Conservation (phyloP, 1,284 basidiomycete species). For the Apiotrichum gamsii region DNA sequence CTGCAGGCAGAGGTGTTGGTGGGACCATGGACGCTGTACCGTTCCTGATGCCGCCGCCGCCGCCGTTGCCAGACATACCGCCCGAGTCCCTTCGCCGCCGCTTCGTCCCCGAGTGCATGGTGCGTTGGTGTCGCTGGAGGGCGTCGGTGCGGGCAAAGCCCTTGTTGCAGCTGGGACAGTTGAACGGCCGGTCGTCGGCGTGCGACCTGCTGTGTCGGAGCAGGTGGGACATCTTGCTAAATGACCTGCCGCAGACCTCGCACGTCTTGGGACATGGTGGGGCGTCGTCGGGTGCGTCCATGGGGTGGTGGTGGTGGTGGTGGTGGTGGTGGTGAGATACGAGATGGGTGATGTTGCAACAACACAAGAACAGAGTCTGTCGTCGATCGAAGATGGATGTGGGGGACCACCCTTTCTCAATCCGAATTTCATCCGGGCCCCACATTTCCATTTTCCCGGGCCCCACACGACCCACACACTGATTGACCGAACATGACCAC, state of each 20-base stretch:
- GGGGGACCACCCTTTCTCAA: too few species aligned
- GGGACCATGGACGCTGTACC: too few species aligned
- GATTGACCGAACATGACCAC: too few species aligned
- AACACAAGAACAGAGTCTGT: too few species aligned
- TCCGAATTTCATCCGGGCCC: not conserved
- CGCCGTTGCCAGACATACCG: not conserved
- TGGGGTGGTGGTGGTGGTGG: not conserved
- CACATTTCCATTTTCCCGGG: too few species aligned
- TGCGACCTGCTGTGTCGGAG: conserved; percentile 7
- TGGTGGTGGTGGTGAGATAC: not conserved
- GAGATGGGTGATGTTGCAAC: too few species aligned
- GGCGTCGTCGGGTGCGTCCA: not conserved
- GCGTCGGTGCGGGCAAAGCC: conserved; percentile 9
- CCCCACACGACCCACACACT: too few species aligned
- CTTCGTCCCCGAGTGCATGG: conserved; percentile 1
- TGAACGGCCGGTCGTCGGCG: conserved; percentile 6
- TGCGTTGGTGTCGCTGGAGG: conserved; percentile 8
- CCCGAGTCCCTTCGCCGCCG: not conserved
- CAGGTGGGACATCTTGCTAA: conserved; percentile 9
- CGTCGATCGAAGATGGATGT: too few species aligned
- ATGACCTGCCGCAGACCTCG: conserved; percentile 3
- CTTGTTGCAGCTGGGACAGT: conserved; percentile 4
- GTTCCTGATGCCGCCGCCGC: too few species aligned
- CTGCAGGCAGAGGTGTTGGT: too few species aligned
- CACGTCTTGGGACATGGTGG: not conserved